Evolutionary conservation across 257 asterid genomes (phyloP).

Genomic region (Misopates orontium): DNA sequence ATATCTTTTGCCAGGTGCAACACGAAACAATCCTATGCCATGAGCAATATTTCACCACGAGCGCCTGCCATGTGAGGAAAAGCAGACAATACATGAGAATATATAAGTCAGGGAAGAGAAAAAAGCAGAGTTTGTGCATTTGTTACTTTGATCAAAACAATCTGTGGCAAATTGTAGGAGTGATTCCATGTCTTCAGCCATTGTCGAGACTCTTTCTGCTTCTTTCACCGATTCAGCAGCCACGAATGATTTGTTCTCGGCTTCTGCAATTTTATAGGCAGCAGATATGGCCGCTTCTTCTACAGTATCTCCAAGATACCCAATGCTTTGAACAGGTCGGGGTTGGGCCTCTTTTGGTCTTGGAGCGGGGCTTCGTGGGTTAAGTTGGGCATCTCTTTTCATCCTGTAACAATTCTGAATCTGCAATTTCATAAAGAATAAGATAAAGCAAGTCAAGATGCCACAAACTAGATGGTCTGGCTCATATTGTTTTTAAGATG

Average conservation of each 20-base stretch:
- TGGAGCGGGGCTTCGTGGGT: constrained; percentile 31
- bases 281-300: constrained; percentile 62
- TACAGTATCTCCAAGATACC: constrained; percentile 54
- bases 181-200: constrained; percentile 75
- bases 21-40: constrained; percentile 35
- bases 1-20: too few species aligned
- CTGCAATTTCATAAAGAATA: constrained; percentile 37
- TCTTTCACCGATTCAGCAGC: constrained; percentile 81
- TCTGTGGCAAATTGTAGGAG: constrained; percentile 60
- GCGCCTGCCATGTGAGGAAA: constrained; percentile 46
- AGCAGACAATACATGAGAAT: neutral
- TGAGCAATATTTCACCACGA: constrained; percentile 51
- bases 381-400: constrained; percentile 42
- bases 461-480: too few species aligned
- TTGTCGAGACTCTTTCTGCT: constrained; percentile 63
- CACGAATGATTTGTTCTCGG: constrained; percentile 75
- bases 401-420: constrained; percentile 57
- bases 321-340: constrained; percentile 44
- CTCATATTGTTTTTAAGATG: too few species aligned
- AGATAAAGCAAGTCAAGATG: too few species aligned
- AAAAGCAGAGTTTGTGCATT: constrained; percentile 8
- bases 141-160: constrained; percentile 60
- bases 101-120: neutral
- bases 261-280: constrained; percentile 67
- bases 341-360: constrained; percentile 45